Percentiles rank a stretch among this genome's conserved stretches.
Evolutionary conservation across 352 stramenopile species (phyloP).

Genomic region (Peronospora belbahrii): DNA sequence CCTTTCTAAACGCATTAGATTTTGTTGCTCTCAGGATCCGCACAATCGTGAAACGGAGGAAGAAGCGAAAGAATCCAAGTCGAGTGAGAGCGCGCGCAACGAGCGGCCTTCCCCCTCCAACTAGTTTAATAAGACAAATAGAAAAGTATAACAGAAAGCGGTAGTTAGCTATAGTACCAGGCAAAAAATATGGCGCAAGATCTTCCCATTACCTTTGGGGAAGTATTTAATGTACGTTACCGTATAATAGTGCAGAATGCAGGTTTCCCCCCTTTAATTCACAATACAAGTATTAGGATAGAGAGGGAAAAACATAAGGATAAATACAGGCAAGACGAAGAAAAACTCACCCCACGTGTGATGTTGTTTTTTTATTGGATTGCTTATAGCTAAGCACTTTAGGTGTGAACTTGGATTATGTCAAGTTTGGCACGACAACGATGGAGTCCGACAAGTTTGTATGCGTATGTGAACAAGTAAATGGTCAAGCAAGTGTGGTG

Average conservation of each 20-base stretch:
- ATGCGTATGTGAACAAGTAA: slow-evolving; percentile 88
- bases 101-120: slow-evolving; percentile 13
- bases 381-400: slow-evolving; percentile 65
- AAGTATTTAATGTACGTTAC: slow-evolving; percentile 85
- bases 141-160: slow-evolving; percentile 4
- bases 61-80: slow-evolving; percentile 30
- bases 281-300: slow-evolving; percentile 6
- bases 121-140: slow-evolving; percentile 20
- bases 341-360: no score
- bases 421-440: slow-evolving; percentile 90
- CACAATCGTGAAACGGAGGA: slow-evolving; percentile 71
- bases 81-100: slow-evolving; percentile 19
- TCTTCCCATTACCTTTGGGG: slow-evolving; percentile 84
- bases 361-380: background rate
- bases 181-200: slow-evolving; percentile 64
- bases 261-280: no score
- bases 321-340: no score
- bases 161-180: slow-evolving; percentile 5
- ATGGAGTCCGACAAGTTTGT: slow-evolving; percentile 98
- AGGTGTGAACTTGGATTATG: slow-evolving; percentile 86
- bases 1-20: slow-evolving; percentile 16
- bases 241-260: background rate
- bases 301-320: slow-evolving; percentile 12
- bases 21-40: slow-evolving; percentile 11
- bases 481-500: slow-evolving; percentile 83